Evolutionary conservation across 2,329 filamentous ascomycete genomes (phyloP).

Genomic region (Epichloe festucae): DNA sequence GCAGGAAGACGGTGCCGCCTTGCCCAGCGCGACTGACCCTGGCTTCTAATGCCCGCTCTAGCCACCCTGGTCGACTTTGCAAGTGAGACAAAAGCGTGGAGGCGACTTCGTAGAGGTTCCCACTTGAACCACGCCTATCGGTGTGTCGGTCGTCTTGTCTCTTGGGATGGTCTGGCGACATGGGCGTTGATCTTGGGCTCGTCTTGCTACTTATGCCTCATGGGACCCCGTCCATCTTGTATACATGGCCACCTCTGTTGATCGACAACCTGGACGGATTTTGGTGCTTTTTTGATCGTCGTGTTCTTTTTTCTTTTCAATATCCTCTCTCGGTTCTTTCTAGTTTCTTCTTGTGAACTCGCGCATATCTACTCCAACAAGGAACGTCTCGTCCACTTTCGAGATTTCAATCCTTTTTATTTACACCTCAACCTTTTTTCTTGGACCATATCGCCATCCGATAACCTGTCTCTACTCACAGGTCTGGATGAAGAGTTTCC

Average conservation of each 20-base stretch:
- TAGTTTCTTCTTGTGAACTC: conserved; percentile 23
- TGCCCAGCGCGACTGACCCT: conserved; percentile 8
- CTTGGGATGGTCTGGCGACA: conserved; percentile 10
- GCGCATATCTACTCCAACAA: conserved; percentile 19
- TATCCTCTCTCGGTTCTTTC: conserved; percentile 33
- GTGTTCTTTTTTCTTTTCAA: conserved; percentile 24
- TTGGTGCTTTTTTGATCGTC: conserved; percentile 28
- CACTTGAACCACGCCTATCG: conserved; percentile 10
- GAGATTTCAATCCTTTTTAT: conserved; percentile 33
- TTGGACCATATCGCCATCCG: background rate
- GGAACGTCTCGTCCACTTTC: conserved; percentile 23
- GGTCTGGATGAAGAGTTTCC: conserved; percentile 6
- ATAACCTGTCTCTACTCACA: background rate
- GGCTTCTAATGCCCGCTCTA: conserved; percentile 8
- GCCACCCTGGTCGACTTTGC: conserved; percentile 25
- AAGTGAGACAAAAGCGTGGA: conserved; percentile 38
- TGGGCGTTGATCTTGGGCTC: conserved; percentile 27
- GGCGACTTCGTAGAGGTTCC: conserved; percentile 8
- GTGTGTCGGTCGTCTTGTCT: conserved; percentile 5
- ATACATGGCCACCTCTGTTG: conserved; percentile 21
- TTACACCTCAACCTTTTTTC: conserved; percentile 8
- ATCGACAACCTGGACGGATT: conserved; percentile 36
- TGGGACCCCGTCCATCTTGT: conserved; percentile 24
- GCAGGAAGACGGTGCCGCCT: conserved; percentile 6
- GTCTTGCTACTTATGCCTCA: conserved; percentile 35